A percentile compares a stretch with the other conserved stretches of the same genome.
These are phyloP conservation scores for Trebouxia sp. DNA, from an alignment of 139 green algal genomes.

Conservation along the genomic window DNA sequence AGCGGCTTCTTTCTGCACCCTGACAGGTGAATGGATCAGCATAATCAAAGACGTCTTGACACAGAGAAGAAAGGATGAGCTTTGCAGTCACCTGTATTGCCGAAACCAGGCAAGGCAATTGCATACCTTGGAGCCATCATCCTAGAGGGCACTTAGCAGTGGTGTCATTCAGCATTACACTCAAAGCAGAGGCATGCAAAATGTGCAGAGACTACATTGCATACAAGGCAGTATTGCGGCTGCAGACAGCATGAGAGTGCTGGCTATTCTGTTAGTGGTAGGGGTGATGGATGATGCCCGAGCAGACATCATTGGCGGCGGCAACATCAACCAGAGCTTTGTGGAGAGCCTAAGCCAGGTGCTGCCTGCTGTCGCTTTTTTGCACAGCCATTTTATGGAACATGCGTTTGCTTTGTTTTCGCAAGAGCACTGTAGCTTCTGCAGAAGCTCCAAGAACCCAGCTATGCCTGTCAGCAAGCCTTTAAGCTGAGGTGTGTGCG, in stretches of 20 bases:
- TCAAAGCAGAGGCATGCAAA: background rate
- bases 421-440: too few relatives aligned
- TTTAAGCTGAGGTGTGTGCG: too few relatives aligned
- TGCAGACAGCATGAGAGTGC: background rate
- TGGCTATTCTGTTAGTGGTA: background rate
- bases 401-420: too few relatives aligned
- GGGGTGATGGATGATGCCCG: constrained; percentile 10
- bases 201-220: background rate
- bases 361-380: too few relatives aligned
- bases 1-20: background rate
- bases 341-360: background rate
- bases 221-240: too few relatives aligned
- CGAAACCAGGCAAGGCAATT: background rate
- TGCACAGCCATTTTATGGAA: too few relatives aligned
- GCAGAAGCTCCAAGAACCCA: too few relatives aligned
- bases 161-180: background rate
- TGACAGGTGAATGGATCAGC: too few relatives aligned
- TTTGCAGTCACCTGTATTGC: background rate
- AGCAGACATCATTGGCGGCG: background rate
- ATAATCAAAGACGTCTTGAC: background rate
- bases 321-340: background rate
- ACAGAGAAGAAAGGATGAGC: too few relatives aligned
- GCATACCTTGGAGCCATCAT: too few relatives aligned
- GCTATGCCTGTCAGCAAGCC: too few relatives aligned
- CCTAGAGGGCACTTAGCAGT: too few relatives aligned